Conservation (phyloP, 257 asterid genomes). For the Solanum habrochaites region DNA sequence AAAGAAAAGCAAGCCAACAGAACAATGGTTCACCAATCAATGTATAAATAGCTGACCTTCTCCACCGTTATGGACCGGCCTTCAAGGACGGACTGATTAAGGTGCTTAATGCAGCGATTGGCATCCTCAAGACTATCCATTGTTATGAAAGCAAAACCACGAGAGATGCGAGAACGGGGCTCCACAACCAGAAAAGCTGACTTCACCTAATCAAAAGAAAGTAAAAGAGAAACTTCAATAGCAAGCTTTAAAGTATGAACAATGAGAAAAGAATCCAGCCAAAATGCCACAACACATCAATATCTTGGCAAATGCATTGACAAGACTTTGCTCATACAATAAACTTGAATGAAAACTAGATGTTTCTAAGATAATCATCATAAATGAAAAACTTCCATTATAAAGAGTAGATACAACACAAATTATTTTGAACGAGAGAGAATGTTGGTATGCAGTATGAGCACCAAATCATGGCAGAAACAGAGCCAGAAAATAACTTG, state of each 20-base stretch:
- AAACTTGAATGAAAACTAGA: neutral
- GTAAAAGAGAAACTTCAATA: neutral
- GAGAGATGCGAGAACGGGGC: constrained; percentile 87
- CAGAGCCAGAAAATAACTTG: neutral
- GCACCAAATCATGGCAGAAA: neutral
- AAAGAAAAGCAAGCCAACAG: constrained; percentile 27
- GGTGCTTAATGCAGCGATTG: constrained; percentile 77
- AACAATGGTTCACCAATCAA: constrained; percentile 21
- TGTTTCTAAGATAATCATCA: neutral
- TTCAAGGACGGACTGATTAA: constrained; percentile 88
- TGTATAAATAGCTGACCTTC: constrained; percentile 29
- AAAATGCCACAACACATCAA: neutral
- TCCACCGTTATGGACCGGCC: constrained; percentile 64
- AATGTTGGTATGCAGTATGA: neutral
- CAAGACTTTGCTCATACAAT: neutral
- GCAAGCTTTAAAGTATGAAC: neutral
- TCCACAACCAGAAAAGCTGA: constrained; percentile 52
- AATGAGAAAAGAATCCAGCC: neutral
- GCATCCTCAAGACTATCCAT: constrained; percentile 87
- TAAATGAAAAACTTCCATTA: neutral
- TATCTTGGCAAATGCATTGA: neutral
- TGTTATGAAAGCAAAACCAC: constrained; percentile 89
- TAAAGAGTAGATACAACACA: neutral
- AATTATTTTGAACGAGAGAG: neutral
- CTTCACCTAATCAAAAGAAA: neutral